A percentile compares a stretch with the other conserved stretches of the same genome.
phyloP scores from a whole-genome alignment of 2,329 filamentous ascomycete genomes.

The Apiospora malaysiana region DNA sequence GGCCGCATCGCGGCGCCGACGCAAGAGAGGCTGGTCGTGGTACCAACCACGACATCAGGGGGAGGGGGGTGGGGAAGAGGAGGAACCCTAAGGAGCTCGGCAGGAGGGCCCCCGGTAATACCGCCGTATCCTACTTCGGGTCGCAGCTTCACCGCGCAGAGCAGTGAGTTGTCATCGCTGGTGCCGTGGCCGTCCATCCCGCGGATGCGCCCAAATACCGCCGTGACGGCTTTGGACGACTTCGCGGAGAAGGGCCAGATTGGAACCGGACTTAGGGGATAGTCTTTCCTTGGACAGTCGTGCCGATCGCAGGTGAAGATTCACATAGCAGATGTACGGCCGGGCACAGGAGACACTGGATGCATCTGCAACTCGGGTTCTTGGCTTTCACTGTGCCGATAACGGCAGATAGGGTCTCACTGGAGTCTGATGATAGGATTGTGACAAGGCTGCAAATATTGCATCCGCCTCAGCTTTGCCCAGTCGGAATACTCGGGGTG shows the following conservation, averaged over 20 bases:
- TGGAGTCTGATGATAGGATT: background rate
- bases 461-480: background rate
- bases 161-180: constrained; percentile 22
- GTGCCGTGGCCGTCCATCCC: constrained; percentile 8
- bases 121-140: constrained; percentile 22
- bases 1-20: constrained; percentile 51
- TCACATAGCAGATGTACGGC: background rate
- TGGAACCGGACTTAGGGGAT: constrained; percentile 29
- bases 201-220: constrained; percentile 24
- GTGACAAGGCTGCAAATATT: background rate
- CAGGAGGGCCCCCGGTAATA: background rate
- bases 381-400: background rate
- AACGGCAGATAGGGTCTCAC: background rate
- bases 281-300: constrained; percentile 31
- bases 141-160: constrained; percentile 6
- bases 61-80: background rate
- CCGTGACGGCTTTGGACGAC: constrained; percentile 34
- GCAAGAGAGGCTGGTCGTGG: constrained; percentile 32
- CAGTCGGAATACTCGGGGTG: background rate
- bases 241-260: constrained; percentile 36
- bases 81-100: background rate
- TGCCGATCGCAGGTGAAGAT: constrained; percentile 26
- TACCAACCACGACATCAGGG: background rate
- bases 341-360: background rate
- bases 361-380: background rate